Conservation (phyloP, 345 rosid genomes). For the Schrenkiella parvula region DNA sequence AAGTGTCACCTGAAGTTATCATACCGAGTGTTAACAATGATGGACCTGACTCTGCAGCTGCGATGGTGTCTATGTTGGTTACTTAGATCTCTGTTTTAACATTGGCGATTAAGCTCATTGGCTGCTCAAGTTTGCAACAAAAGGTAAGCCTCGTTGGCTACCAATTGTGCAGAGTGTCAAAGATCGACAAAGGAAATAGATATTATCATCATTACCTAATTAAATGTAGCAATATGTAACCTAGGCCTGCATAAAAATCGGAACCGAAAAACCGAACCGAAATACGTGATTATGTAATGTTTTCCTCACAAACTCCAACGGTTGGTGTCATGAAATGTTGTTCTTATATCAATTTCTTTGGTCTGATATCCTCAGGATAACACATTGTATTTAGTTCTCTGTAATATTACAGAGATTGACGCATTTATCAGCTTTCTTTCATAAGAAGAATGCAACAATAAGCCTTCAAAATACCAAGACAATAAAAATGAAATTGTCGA, state of each 20-base stretch:
- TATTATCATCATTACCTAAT: not conserved
- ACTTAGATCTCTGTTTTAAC: constrained; percentile 29
- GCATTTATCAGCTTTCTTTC: not conserved
- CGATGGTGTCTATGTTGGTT: constrained; percentile 67
- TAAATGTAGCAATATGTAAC: constrained; percentile 14
- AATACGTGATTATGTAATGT: not conserved
- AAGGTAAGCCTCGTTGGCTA: not conserved
- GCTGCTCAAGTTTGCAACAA: constrained; percentile 5
- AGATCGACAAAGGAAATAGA: not conserved
- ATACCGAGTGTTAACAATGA: constrained; percentile 85
- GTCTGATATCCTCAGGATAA: not conserved
- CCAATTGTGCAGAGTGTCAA: not conserved
- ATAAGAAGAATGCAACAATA: not conserved
- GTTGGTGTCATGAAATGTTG: not conserved
- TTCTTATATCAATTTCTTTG: not conserved
- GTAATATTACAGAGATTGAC: not conserved
- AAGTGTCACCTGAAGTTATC: constrained; percentile 61
- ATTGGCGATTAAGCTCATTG: not conserved
- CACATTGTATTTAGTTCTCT: not conserved
- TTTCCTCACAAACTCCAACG: not conserved
- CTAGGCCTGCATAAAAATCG: no score
- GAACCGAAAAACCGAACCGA: no score
- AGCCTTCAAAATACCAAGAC: no score
- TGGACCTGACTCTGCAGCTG: constrained; percentile 66
- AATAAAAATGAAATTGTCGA: no score